These are phyloP conservation scores for Primulina huaijiensis DNA, from an alignment of 257 asterid species.

Conservation along the genomic window DNA sequence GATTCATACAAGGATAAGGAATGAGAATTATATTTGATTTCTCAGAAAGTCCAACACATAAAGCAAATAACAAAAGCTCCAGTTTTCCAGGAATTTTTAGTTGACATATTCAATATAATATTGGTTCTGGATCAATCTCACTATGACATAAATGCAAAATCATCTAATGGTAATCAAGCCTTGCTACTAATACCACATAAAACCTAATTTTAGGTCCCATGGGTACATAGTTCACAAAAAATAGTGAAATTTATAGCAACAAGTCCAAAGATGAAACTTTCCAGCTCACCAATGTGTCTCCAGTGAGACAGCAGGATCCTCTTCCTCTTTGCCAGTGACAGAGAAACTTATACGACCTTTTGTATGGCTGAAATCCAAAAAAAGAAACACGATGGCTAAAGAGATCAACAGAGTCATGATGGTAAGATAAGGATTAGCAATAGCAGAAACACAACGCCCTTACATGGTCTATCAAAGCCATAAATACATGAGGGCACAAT, in stretches of 20 bases:
- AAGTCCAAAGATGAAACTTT: constrained; percentile 16
- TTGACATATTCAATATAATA: not conserved
- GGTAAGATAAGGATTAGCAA: not conserved
- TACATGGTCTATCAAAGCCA: not conserved
- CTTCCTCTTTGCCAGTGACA: constrained; percentile 75
- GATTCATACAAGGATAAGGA: constrained; percentile 13
- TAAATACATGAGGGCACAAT: not conserved
- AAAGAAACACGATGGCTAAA: not conserved
- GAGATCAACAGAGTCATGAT: not conserved
- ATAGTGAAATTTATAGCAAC: not conserved
- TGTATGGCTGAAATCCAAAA: constrained; percentile 67
- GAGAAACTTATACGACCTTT: constrained; percentile 92
- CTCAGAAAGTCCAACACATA: constrained; percentile 9
- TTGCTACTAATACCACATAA: not conserved
- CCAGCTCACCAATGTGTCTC: constrained; percentile 84
- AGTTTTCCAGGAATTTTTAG: not conserved
- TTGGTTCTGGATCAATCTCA: not conserved
- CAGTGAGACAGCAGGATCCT: constrained; percentile 86
- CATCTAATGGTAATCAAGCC: not conserved
- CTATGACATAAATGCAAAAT: no score
- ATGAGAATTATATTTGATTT: not conserved
- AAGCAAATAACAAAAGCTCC: constrained; percentile 12
- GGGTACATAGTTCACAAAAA: not conserved
- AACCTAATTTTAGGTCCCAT: not conserved
- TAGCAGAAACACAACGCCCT: not conserved